phyloP scores from a whole-genome alignment of 352 stramenopile genomes.

The Phytopythium vexans region DNA sequence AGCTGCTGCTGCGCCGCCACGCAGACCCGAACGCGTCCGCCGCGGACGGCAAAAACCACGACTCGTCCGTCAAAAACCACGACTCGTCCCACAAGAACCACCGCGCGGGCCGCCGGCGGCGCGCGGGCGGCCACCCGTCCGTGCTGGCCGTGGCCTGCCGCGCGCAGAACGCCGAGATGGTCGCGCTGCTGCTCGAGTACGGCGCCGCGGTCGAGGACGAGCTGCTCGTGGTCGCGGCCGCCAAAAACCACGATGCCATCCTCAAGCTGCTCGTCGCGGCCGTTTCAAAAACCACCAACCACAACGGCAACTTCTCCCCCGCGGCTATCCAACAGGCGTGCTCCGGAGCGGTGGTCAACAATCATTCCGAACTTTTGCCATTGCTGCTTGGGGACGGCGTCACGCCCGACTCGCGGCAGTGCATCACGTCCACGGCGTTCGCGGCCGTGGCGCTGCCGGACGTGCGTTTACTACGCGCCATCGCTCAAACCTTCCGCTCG shows the following conservation, averaged over 20 bases:
- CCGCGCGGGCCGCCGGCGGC: conserved; percentile 17
- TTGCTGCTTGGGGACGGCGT: conserved; percentile 55
- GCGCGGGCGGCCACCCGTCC: conserved; percentile 7
- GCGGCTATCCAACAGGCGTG: conserved; percentile 39
- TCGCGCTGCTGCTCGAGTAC: conserved; percentile 61
- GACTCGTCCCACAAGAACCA: not conserved
- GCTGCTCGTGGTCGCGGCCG: conserved; percentile 38
- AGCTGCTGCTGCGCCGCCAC: conserved; percentile 57
- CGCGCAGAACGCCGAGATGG: conserved; percentile 35
- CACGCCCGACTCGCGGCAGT: conserved; percentile 18
- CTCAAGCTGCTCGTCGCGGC: conserved; percentile 32
- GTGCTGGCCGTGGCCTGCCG: conserved; percentile 53
- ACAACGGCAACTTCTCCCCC: conserved; percentile 22
- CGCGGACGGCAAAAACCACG: conserved; percentile 9
- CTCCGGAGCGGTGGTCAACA: conserved; percentile 38
- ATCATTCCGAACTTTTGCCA: conserved; percentile 36
- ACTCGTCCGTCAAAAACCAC: not conserved
- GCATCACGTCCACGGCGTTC: conserved; percentile 39
- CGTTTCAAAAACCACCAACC: conserved; percentile 7
- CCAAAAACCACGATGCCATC: conserved; percentile 40
- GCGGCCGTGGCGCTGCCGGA: conserved; percentile 44
- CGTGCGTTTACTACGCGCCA: conserved; percentile 46
- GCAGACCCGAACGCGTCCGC: conserved; percentile 45
- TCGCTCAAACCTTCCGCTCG: conserved; percentile 47
- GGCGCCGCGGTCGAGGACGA: conserved; percentile 62